phyloP scores from a whole-genome alignment of 495 filamentous ascomycete genomes.

The Coniosporium apollinis region DNA sequence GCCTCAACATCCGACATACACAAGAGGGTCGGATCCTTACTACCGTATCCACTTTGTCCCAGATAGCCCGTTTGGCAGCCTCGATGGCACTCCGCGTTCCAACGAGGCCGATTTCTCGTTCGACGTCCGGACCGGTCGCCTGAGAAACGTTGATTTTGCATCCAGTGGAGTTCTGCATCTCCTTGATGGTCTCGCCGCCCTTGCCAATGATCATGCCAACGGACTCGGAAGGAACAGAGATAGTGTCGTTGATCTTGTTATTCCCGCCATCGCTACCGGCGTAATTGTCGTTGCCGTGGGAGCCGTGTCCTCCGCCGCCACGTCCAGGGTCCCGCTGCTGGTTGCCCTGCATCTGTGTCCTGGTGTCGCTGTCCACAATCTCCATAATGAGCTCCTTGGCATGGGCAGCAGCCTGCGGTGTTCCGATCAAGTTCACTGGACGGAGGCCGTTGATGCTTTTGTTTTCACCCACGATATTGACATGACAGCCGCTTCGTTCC shows the following conservation, averaged over 20 bases:
- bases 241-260: constrained; percentile 60
- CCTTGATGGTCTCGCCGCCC: constrained; percentile 70
- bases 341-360: constrained; percentile 28
- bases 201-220: constrained; percentile 88
- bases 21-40: constrained; percentile 37
- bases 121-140: constrained; percentile 49
- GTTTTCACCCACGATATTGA: constrained; percentile 75
- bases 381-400: constrained; percentile 72
- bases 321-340: constrained; percentile 10
- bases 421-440: constrained; percentile 71
- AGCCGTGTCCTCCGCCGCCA: constrained; percentile 12
- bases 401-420: constrained; percentile 41
- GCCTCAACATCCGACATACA: constrained; percentile 6
- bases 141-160: constrained; percentile 83
- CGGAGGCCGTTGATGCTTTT: constrained; percentile 71
- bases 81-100: constrained; percentile 56
- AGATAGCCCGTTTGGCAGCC: constrained; percentile 57
- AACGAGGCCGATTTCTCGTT: constrained; percentile 66
- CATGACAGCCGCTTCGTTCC: constrained; percentile 68
- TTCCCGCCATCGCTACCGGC: constrained; percentile 24
- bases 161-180: constrained; percentile 64
- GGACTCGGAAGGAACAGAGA: constrained; percentile 66
- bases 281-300: constrained; percentile 12
- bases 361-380: constrained; percentile 72
- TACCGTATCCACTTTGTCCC: constrained; percentile 75